These are phyloP conservation scores for Ophiocordyceps camponoti-saundersi DNA, from an alignment of 2,329 filamentous ascomycete species.

Conservation along the genomic window DNA sequence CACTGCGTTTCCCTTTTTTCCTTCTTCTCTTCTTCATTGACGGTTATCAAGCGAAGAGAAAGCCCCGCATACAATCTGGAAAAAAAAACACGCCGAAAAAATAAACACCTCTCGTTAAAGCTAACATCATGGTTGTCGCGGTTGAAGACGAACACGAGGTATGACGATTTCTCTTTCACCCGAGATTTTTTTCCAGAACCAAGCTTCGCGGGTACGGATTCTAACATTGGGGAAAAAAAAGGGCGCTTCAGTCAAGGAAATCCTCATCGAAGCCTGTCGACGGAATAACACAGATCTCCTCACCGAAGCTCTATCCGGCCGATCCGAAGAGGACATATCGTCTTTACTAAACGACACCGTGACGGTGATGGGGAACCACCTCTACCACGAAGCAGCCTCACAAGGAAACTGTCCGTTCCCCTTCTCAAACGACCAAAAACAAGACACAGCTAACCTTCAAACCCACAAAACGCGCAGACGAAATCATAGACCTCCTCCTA, in stretches of 20 bases:
- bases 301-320: conserved; percentile 49
- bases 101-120: no score
- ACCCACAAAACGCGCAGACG: conserved; percentile 42
- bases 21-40: no score
- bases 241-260: conserved; percentile 74
- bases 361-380: conserved; percentile 73
- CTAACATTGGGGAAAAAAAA: no score
- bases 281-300: conserved; percentile 84
- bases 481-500: conserved; percentile 65
- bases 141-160: conserved; percentile 8
- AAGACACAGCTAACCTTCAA: no score
- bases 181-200: no score
- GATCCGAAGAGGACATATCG: conserved; percentile 48
- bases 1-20: no score
- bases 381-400: conserved; percentile 76
- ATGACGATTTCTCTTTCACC: no score
- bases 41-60: no score
- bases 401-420: conserved; percentile 64
- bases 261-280: conserved; percentile 82
- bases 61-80: no score
- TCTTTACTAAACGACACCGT: conserved; percentile 70
- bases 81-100: no score
- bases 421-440: background rate
- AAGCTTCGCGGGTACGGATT: no score
- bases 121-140: conserved; percentile 2